Evolutionary conservation across 2,329 filamentous ascomycete genomes (phyloP).

Genomic region (Ceratocystis variospora): DNA sequence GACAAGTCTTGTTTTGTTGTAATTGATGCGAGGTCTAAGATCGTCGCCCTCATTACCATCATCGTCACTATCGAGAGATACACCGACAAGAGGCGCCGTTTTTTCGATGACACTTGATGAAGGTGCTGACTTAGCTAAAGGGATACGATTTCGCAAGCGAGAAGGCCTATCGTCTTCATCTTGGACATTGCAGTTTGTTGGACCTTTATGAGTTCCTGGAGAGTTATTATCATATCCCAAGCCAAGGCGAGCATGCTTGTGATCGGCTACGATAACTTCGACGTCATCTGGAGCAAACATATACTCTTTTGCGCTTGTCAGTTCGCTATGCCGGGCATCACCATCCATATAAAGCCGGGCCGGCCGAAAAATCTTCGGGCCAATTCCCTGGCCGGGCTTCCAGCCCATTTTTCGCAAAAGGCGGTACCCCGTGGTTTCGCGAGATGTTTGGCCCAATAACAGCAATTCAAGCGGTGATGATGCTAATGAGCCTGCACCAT

Average conservation of each 20-base stretch:
- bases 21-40: slow-evolving; percentile 23
- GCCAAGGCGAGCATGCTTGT: slow-evolving; percentile 56
- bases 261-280: slow-evolving; percentile 45
- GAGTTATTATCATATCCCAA: slow-evolving; percentile 35
- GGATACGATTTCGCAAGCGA: slow-evolving; percentile 37
- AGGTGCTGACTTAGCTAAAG: background rate
- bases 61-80: slow-evolving; percentile 30
- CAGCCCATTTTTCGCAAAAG: slow-evolving; percentile 88
- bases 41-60: slow-evolving; percentile 37
- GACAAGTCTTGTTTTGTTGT: slow-evolving; percentile 12
- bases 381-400: slow-evolving; percentile 86
- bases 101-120: slow-evolving; percentile 22
- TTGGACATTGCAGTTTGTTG: background rate
- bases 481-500: background rate
- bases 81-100: slow-evolving; percentile 30
- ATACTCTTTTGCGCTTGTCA: slow-evolving; percentile 29
- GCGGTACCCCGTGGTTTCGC: slow-evolving; percentile 74
- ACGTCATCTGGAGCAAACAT: slow-evolving; percentile 78
- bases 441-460: slow-evolving; percentile 55
- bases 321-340: background rate
- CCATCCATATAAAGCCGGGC: slow-evolving; percentile 44
- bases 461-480: slow-evolving; percentile 56
- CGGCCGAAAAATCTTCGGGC: slow-evolving; percentile 65
- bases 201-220: background rate
- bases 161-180: slow-evolving; percentile 23